Evolutionary conservation across 2,329 filamentous ascomycete species (phyloP).

Genomic region (Claviceps sorghi): DNA sequence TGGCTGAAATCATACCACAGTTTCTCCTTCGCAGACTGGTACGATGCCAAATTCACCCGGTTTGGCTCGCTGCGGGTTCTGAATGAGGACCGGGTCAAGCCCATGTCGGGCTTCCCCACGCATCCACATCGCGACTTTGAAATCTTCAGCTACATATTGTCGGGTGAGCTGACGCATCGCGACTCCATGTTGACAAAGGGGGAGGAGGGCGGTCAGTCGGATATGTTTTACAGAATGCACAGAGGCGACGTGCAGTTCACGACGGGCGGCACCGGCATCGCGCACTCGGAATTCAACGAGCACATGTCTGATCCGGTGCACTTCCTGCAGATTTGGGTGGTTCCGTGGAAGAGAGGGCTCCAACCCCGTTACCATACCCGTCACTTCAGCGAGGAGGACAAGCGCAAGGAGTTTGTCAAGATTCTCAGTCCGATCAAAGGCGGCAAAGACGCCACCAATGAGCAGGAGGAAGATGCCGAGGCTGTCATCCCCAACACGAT

Average conservation of each 20-base stretch:
- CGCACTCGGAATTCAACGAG: conserved; percentile 74
- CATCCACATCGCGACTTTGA: conserved; percentile 78
- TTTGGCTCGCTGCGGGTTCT: conserved; percentile 72
- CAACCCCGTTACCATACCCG: conserved; percentile 63
- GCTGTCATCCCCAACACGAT: conserved; percentile 53
- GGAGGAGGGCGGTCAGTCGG: conserved; percentile 40
- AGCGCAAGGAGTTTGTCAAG: conserved; percentile 54
- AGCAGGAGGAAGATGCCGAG: conserved; percentile 49
- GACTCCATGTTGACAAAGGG: conserved; percentile 70
- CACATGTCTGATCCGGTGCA: conserved; percentile 56
- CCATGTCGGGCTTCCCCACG: conserved; percentile 64
- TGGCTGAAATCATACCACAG: conserved; percentile 83
- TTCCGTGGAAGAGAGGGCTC: conserved; percentile 61
- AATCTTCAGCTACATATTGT: conserved; percentile 81
- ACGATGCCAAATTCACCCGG: conserved; percentile 49
- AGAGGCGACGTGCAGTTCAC: conserved; percentile 83
- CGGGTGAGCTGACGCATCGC: conserved; percentile 72
- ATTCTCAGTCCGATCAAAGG: conserved; percentile 64
- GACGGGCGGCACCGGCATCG: conserved; percentile 66
- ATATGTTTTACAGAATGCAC: conserved; percentile 56
- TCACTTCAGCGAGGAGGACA: conserved; percentile 57
- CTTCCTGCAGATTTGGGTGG: conserved; percentile 80
- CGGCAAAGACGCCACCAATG: conserved; percentile 44
- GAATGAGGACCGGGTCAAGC: conserved; percentile 73
- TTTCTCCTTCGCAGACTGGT: conserved; percentile 65